These are phyloP conservation scores for Solanum sejunctum DNA, from an alignment of 257 asterid species.

Conservation along the genomic window DNA sequence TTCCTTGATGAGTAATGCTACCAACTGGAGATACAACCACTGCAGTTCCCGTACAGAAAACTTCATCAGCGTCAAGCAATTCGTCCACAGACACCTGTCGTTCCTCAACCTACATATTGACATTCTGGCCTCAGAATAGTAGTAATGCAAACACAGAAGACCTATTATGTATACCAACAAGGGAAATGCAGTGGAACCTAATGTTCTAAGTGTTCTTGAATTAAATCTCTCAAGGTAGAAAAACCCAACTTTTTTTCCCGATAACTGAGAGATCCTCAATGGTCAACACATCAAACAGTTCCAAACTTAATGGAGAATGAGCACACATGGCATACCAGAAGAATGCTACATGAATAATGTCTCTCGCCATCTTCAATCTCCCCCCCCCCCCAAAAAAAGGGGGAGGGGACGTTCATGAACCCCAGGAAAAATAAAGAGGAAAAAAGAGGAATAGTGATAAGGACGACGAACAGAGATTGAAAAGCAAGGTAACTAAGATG, in stretches of 20 bases:
- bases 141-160: not conserved
- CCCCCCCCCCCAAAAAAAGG: too few species aligned
- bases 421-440: not conserved
- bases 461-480: not conserved
- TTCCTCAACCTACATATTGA: constrained; percentile 59
- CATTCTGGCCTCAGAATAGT: not conserved
- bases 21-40: constrained; percentile 95
- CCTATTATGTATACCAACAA: not conserved
- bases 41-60: constrained; percentile 96
- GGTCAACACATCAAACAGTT: not conserved
- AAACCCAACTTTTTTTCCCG: not conserved
- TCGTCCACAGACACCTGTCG: constrained; percentile 70
- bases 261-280: not conserved
- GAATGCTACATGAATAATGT: not conserved
- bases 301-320: not conserved
- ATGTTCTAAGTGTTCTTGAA: not conserved
- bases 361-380: too few species aligned
- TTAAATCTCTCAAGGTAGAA: not conserved
- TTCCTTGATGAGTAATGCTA: constrained; percentile 63
- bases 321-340: not conserved
- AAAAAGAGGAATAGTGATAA: not conserved
- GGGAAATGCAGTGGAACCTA: not conserved
- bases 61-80: constrained; percentile 94
- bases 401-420: too few species aligned
- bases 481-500: not conserved